Conservation (phyloP, 2,329 filamentous ascomycete species). For the Elsinoe fawcettii region DNA sequence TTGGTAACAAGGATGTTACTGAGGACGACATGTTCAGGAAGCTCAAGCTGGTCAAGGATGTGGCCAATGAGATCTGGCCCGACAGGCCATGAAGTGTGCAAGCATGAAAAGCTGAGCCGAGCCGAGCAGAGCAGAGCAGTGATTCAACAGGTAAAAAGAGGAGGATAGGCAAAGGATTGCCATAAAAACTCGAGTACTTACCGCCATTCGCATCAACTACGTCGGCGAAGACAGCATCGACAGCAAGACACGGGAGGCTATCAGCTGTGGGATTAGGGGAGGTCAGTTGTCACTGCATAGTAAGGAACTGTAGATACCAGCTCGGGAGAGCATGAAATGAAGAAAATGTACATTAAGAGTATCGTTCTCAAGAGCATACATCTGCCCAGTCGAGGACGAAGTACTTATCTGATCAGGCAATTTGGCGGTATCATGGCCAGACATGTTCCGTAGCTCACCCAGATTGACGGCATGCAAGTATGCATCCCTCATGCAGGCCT, state of each 20-base stretch:
- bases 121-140: neutral
- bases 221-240: neutral
- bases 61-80: constrained; percentile 32
- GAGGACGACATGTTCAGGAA: constrained; percentile 34
- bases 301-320: neutral
- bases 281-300: neutral
- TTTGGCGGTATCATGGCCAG: too few species aligned
- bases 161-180: neutral
- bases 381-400: too few species aligned
- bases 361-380: too few species aligned
- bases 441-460: too few species aligned
- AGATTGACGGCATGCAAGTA: neutral
- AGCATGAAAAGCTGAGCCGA: too few species aligned
- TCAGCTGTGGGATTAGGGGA: neutral
- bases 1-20: constrained; percentile 32
- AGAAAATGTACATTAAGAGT: neutral
- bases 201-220: constrained; percentile 9
- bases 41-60: constrained; percentile 30
- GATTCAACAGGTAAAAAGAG: constrained; percentile 12
- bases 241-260: neutral
- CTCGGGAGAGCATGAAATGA: neutral
- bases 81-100: constrained; percentile 22
- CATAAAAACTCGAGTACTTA: neutral
- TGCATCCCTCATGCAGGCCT: neutral
- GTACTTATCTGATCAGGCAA: too few species aligned